phyloP scores from a whole-genome alignment of 768 basidiomycete species.

The Termitomyces sp. region DNA sequence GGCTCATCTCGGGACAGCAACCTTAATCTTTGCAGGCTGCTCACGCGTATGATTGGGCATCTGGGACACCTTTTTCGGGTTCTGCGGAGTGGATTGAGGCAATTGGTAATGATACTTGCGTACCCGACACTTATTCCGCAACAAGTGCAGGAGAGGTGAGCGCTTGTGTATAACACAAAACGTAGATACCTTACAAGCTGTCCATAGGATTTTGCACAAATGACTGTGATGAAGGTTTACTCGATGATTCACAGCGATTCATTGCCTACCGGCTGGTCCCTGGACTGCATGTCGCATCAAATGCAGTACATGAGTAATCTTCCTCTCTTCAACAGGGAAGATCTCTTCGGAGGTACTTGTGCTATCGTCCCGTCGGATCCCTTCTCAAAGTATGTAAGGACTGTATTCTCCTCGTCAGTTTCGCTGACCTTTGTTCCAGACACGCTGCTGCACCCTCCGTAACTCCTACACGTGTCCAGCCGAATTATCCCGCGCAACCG shows the following conservation, averaged over 20 bases:
- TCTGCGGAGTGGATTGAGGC: conserved; percentile 20
- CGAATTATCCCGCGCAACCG: conserved; percentile 1
- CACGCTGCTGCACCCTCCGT: conserved; percentile 12
- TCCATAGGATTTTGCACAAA: conserved; percentile 29
- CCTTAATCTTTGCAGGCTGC: conserved; percentile 16
- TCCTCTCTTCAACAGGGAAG: conserved; percentile 19
- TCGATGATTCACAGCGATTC: conserved; percentile 19
- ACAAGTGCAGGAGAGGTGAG: conserved; percentile 26
- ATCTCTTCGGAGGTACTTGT: conserved; percentile 28
- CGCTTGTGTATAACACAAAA: neutral
- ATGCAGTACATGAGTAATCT: conserved; percentile 22
- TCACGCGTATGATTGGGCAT: conserved; percentile 31
- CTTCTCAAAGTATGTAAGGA: conserved; percentile 9
- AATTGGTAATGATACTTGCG: conserved; percentile 25
- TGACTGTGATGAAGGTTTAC: conserved; percentile 24
- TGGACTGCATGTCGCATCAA: conserved; percentile 29
- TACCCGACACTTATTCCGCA: conserved; percentile 27
- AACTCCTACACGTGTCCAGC: conserved; percentile 7
- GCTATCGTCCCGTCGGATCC: conserved; percentile 12
- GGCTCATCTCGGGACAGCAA: neutral
- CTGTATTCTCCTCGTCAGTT: neutral
- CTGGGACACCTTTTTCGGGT: conserved; percentile 17
- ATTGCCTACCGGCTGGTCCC: conserved; percentile 23
- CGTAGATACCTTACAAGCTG: neutral
- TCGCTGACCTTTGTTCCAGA: neutral